Base-by-base conservation (phyloP, 2,329 filamentous ascomycete species). In the Xylaria polymorpha region DNA sequence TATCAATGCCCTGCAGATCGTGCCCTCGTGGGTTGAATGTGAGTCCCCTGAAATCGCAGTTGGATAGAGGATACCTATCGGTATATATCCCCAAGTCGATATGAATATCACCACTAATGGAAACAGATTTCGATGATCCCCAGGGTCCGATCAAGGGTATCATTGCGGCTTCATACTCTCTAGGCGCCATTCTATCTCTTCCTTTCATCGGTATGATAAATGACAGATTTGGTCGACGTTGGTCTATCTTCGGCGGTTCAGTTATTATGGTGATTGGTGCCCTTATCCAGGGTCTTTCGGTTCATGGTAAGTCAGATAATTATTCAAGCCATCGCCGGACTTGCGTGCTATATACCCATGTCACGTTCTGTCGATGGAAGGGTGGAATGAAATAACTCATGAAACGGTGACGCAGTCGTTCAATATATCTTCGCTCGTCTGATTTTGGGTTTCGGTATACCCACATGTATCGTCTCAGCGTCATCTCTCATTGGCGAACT, bases 371-470 rank as follows among this genome's bases (percentile, higher is more conserved):
- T 8, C 9, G 22, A 37, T 22, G 39, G 3, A 44, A 46, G 20
- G 12, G 22, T 6, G 9, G 22, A 12, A 55, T 6, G 20, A 0
- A 39, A 20, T 37, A 22, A 22, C 64, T 67, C 2, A 66, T 41
- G 2, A 1, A 44, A 61, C 10, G 10, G 22, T 41, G n/a, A 22
- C 22, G 12, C 41, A 78, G 75, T 73, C 22, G 81, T 65, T 70
- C 90, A 89, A 86, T 90, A 89, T 75, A 85, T 90, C 67, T 79
- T 87, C 50, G 85, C 88, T 41, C 86, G 88, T 74, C 84, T 89
- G 73, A 80, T 90, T 29, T 82, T 90, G 35, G 88, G 88, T 53
- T 86, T 89, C 61, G 88, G 88, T 53, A 89, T 90, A 67, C 85
- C 85, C 0, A 86, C 85, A 56, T 86, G 84, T 71, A 90, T 90